Conservation (phyloP, 73 alveolate genomes). For the Durusdinium trenchii region DNA sequence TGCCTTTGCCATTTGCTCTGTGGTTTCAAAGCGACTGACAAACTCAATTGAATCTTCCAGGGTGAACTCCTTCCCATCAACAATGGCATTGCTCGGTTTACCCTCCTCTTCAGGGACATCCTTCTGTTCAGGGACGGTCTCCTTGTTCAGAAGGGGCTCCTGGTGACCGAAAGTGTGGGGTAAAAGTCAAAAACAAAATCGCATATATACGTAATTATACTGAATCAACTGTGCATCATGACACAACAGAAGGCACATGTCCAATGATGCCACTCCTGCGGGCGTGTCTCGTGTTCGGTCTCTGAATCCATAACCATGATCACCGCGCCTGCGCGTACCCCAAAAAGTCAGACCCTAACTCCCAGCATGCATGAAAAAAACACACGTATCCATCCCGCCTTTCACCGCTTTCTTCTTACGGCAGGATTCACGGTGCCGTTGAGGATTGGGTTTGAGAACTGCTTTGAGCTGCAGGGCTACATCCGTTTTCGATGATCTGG, state of each 20-base stretch:
- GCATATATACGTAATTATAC: background rate
- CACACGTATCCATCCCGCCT: background rate
- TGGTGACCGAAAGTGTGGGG: background rate
- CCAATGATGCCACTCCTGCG: background rate
- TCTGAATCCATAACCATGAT: background rate
- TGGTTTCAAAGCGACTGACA: background rate
- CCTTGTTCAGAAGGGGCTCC: background rate
- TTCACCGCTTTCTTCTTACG: background rate
- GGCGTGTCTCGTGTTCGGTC: background rate
- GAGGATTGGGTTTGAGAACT: conserved; percentile 36
- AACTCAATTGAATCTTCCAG: background rate
- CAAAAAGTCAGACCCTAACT: background rate
- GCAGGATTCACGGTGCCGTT: background rate
- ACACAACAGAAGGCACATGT: background rate
- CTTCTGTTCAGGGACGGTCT: background rate
- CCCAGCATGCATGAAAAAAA: background rate
- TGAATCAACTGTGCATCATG: background rate
- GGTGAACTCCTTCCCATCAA: background rate
- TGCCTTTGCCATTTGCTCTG: background rate
- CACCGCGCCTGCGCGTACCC: background rate
- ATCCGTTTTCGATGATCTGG: background rate
- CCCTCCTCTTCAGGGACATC: background rate
- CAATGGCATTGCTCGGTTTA: background rate
- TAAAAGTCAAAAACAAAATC: background rate
- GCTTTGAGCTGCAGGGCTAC: background rate